Evolutionary conservation across 768 basidiomycete species (phyloP), one percentile per base, ranked within the genome.

Genomic region (Lactarius indigo): DNA sequence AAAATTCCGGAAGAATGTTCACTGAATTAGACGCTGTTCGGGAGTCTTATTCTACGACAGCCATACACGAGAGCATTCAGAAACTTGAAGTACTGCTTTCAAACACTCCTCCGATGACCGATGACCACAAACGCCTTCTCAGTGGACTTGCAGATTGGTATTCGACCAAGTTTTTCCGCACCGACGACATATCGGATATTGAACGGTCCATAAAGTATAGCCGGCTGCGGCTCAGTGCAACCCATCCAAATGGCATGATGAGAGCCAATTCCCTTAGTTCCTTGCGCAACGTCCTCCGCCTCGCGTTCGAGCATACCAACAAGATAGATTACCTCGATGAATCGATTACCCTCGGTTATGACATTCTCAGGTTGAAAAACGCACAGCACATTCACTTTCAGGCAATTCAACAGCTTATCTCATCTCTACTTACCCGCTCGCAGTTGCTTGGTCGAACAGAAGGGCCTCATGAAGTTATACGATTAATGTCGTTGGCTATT

Each of bases 221-320:
- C 1, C 41, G 56, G 18, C 44, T 57, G 33, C 5, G 47, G 13
- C 31, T 64, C 20, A 8, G 5, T 18, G 17, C 63, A 37, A 7
- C 56, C 2, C 42, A 64, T 6, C 56, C 37, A 5, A 41, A 2
- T 18, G 26, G 33, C 52, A 12, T 33, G 26, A 41, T 31, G 7
- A 17, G 9, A n/a, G 39, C 6, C 20, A 23, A 18, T 18, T 28
- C 57, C 28, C 28, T 54, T 26, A 2, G 28, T 6, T 64, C 50
- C 35, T 12, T 64, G 37, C 39, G 64, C 37, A 42, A 54, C 23
- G 13, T 52, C 59, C 39, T 64, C n/a, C n/a, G 18, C 13, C 37
- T 64, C 30, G 64, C 58, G 10, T 64, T 64, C 17, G 37, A 64
- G 8, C 13, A 9, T 9, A 64, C 64, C 30, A 20, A 28, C 17